These are phyloP conservation scores for Camellia lanceoleosa DNA, from an alignment of 148 eudicot genomes.

Conservation along the genomic window DNA sequence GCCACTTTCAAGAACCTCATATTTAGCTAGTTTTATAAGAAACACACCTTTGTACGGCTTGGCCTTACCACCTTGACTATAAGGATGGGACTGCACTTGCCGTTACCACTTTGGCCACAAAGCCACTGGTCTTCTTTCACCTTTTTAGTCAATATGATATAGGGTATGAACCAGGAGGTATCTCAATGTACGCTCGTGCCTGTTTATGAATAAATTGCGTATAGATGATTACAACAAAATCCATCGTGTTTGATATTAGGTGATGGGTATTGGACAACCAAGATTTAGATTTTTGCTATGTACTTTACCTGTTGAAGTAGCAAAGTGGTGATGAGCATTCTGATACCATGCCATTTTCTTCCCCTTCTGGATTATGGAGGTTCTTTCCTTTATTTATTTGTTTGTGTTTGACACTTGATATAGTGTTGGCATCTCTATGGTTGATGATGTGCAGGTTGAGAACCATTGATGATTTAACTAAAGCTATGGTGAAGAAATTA, in stretches of 20 bases:
- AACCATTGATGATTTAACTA: conserved; percentile 70
- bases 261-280: not conserved
- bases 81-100: not conserved
- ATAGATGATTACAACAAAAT: not conserved
- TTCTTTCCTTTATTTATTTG: not conserved
- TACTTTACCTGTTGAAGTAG: not conserved
- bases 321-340: not conserved
- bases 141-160: not conserved
- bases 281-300: not conserved
- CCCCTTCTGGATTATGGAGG: not conserved
- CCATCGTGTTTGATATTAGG: not conserved
- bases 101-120: no score
- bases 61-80: not conserved
- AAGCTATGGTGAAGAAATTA: conserved; percentile 73
- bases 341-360: not conserved
- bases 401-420: not conserved
- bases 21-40: not conserved
- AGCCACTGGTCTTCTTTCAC: no score
- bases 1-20: no score
- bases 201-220: not conserved
- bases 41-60: not conserved
- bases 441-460: conserved; percentile 58
- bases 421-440: not conserved
- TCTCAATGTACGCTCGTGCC: not conserved
- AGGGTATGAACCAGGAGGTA: not conserved